Evolutionary conservation across 371 early-diverging fungal genomes (phyloP).

Genomic region (Haplosporangium sp.): DNA sequence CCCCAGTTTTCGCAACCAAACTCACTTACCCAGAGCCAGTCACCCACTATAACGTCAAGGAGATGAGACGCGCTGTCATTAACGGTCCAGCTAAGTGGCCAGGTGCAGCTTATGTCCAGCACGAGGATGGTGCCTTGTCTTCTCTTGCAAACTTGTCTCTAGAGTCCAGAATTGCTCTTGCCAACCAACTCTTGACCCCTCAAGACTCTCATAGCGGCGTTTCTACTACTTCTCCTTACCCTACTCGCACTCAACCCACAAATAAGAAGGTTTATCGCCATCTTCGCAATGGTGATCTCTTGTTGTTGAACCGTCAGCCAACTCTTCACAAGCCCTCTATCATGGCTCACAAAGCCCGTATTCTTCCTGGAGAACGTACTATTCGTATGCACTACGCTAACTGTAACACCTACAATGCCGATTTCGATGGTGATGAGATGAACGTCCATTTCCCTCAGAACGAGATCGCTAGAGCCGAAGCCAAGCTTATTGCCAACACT

Average conservation of each 20-base stretch:
- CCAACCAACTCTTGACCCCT: slow-evolving; percentile 95
- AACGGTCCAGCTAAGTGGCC: slow-evolving; percentile 99
- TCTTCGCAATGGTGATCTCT: slow-evolving; percentile 96
- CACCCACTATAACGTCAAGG: slow-evolving; percentile 94
- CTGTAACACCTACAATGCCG: slow-evolving; percentile 98
- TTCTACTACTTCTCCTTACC: slow-evolving; percentile 63
- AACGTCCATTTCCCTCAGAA: slow-evolving; percentile 99
- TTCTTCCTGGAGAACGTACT: slow-evolving; percentile 98
- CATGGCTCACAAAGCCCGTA: slow-evolving; percentile 98
- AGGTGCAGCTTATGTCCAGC: slow-evolving; percentile 95
- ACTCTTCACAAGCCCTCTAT: slow-evolving; percentile 99
- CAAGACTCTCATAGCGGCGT: slow-evolving; percentile 68
- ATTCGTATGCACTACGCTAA: slow-evolving; percentile 99
- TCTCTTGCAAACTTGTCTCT: slow-evolving; percentile 82
- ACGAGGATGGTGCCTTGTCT: slow-evolving; percentile 93
- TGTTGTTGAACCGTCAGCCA: slow-evolving; percentile 99
- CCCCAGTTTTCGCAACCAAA: slow-evolving; percentile 97
- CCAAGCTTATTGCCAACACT: slow-evolving; percentile 93
- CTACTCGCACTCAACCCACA: slow-evolving; percentile 72
- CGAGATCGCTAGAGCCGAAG: slow-evolving; percentile 97
- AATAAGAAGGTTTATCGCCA: slow-evolving; percentile 99
- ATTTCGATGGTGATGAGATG: slow-evolving; percentile 99
- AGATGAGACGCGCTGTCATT: slow-evolving; percentile 94
- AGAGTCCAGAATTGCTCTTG: slow-evolving; percentile 94
- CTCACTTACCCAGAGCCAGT: slow-evolving; percentile 99